These are phyloP conservation scores for Talaromyces pinophilus DNA, from an alignment of 2,329 filamentous ascomycete species.

Conservation along the genomic window DNA sequence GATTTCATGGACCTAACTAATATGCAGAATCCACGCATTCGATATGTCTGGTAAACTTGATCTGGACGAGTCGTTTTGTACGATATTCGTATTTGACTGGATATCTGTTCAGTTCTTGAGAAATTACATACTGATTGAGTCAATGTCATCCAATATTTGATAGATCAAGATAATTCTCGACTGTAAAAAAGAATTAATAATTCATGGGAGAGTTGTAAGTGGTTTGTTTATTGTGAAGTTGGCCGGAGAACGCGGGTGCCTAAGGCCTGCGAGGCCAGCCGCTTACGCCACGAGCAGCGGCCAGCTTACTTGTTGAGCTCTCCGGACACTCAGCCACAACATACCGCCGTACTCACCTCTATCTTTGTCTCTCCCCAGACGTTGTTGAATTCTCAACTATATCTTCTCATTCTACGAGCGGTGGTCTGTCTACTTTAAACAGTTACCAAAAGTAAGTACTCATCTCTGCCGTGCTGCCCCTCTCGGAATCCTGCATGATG, in stretches of 20 bases:
- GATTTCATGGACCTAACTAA: not conserved
- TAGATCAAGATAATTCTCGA: not conserved
- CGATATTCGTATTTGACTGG: not conserved
- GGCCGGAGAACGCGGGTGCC: constrained; percentile 15
- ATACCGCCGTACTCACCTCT: not conserved
- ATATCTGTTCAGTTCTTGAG: not conserved
- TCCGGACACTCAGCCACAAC: constrained; percentile 12
- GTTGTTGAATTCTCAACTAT: not conserved
- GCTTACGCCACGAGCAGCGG: constrained; percentile 9
- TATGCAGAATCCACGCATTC: constrained; percentile 2
- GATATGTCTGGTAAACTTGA: constrained; percentile 1
- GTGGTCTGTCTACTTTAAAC: not conserved
- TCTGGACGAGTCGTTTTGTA: not conserved
- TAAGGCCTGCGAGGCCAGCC: constrained; percentile 3
- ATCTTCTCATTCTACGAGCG: not conserved
- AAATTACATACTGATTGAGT: not conserved
- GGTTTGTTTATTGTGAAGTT: not conserved
- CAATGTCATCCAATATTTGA: not conserved
- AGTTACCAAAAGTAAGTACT: constrained; percentile 2
- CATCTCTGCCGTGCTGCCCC: not conserved
- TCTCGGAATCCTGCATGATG: constrained; percentile 1
- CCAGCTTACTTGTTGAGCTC: not conserved
- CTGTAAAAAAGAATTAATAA: not conserved
- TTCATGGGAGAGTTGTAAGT: not conserved
- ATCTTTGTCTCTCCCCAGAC: not conserved